Percentiles rank a stretch among this genome's conserved stretches.
Evolutionary conservation across 2,329 filamentous ascomycete species (phyloP).

Genomic region (Claviceps arundinis): DNA sequence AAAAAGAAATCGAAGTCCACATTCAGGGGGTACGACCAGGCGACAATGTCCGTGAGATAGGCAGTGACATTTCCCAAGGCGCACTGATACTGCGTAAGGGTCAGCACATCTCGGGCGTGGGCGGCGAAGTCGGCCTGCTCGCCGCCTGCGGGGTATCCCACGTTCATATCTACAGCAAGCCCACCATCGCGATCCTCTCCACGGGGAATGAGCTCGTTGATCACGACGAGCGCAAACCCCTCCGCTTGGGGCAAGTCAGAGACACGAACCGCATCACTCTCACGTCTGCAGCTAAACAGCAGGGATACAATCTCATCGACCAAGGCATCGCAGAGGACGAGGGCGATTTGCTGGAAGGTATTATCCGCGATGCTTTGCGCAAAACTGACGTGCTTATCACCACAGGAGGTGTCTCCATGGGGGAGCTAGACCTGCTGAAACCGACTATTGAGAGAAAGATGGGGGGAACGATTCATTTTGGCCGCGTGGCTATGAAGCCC

Average conservation of each 20-base stretch:
- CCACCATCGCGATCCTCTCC: conserved; percentile 74
- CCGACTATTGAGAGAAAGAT: conserved; percentile 85
- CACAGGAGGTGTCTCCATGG: conserved; percentile 93
- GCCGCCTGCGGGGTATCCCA: conserved; percentile 67
- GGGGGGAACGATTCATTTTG: conserved; percentile 90
- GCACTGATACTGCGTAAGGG: conserved; percentile 61
- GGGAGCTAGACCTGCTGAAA: conserved; percentile 90
- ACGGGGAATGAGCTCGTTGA: conserved; percentile 90
- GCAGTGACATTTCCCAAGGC: conserved; percentile 67
- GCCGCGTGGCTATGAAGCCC: conserved; percentile 93
- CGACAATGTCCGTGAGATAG: conserved; percentile 84
- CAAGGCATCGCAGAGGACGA: conserved; percentile 73
- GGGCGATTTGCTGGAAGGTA: conserved; percentile 60
- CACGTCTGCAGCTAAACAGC: conserved; percentile 59
- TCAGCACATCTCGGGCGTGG: conserved; percentile 71
- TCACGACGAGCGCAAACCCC: conserved; percentile 46
- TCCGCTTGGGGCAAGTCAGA: conserved; percentile 73
- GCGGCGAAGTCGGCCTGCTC: conserved; percentile 82
- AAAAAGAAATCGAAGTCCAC: conserved; percentile 76
- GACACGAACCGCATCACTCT: conserved; percentile 89
- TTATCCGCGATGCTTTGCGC: conserved; percentile 61
- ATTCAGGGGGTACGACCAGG: conserved; percentile 60
- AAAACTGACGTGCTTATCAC: conserved; percentile 75
- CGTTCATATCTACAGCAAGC: conserved; percentile 61
- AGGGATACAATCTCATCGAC: conserved; percentile 69